Base-by-base conservation (phyloP, 2,329 filamentous ascomycete species). In the Fusarium mundagurra region DNA sequence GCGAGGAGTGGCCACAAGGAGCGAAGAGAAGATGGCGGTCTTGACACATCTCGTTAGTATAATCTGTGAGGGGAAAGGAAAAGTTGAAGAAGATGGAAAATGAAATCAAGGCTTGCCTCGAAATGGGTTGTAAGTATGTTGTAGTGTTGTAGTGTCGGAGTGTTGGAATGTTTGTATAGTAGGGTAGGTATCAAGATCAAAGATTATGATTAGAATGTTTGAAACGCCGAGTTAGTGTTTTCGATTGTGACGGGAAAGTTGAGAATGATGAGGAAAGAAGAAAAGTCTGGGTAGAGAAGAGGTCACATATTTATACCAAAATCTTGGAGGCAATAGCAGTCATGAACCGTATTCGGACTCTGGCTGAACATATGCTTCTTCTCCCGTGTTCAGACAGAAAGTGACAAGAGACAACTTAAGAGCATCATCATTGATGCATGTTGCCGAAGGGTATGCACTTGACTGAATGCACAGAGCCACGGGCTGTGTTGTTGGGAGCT, bases 41-140 rank as follows among this genome's bases (percentile, higher is more conserved):
- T 31, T 60, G 20, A 22, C 65, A 67, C 62, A 67, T 67, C n/a
- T 38, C 38, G 33, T 61, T 27, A 50, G 27, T 29, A n/a, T 29
- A 18, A 18, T 29, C 9, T 64, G 36, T 29, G 39, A 51, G 9
- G 14, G 45, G 7, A 48, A 17, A 22, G 14, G 5, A 14, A 16
- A 33, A 11, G 48, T 38, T 45, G 33, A 33, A 29, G 12, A 38
- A 22, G 13, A 13, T 5, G 33, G 24, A 29, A 39, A 55, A 55
- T 41, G 14, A 36, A 33, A 55, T 31, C 34, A 41, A 55, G 34
- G 51, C 34, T 41, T 55, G 36, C 51, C 51, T 55, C 24, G 51
- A 55, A 27, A 48, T 48, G 8, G 34, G 11, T 29, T 29, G 51
- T 29, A 7, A 11, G 22, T 27, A 9, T 38, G 43, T 31, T 29